phyloP scores from a whole-genome alignment of 805 yeast genomes.

The Ogataea angusta region DNA sequence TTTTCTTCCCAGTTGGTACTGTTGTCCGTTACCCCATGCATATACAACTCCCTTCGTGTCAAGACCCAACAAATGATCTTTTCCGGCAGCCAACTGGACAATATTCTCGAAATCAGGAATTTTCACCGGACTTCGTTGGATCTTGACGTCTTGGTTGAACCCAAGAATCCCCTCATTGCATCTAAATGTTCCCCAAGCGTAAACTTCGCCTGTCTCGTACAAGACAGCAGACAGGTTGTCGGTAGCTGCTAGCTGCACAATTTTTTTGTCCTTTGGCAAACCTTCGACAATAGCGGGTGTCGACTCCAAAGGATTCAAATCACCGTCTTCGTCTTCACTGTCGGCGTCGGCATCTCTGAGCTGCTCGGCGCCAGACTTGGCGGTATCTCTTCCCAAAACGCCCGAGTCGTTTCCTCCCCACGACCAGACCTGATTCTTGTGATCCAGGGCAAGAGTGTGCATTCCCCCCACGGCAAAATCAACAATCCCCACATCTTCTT shows the following conservation, averaged over 20 bases:
- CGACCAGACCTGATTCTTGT: slow-evolving; percentile 81
- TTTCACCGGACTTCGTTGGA: slow-evolving; percentile 67
- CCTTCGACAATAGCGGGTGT: slow-evolving; percentile 79
- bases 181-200: slow-evolving; percentile 97
- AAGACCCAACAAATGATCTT: slow-evolving; percentile 84
- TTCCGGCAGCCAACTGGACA: slow-evolving; percentile 85
- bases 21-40: slow-evolving; percentile 98
- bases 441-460: slow-evolving; percentile 83
- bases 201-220: slow-evolving; percentile 79
- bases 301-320: slow-evolving; percentile 82
- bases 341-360: slow-evolving; percentile 64
- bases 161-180: slow-evolving; percentile 91
- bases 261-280: slow-evolving; percentile 53
- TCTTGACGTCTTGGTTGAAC: slow-evolving; percentile 58
- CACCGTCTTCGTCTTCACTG: slow-evolving; percentile 72
- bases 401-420: slow-evolving; percentile 98
- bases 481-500: slow-evolving; percentile 66
- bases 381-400: slow-evolving; percentile 85
- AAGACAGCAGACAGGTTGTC: slow-evolving; percentile 86
- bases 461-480: slow-evolving; percentile 95
- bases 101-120: slow-evolving; percentile 61
- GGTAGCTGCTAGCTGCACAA: slow-evolving; percentile 85
- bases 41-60: slow-evolving; percentile 82
- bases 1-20: slow-evolving; percentile 85
- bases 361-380: slow-evolving; percentile 55